Conservation (phyloP, 345 rosid species). For the Microthlaspi erraticum region DNA sequence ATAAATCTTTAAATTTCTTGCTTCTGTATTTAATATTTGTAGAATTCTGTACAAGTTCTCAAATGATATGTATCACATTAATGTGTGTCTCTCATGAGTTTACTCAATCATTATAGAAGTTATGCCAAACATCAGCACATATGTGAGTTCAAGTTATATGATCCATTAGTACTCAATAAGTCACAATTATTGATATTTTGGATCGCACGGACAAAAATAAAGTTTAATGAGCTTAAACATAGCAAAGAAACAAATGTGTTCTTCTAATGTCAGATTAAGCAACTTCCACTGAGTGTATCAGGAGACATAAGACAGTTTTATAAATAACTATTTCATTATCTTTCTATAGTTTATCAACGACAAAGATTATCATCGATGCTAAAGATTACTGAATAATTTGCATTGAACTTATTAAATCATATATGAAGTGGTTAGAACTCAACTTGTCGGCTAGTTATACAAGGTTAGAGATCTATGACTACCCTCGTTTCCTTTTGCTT, state of each 20-base stretch:
- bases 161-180: background rate
- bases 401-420: background rate
- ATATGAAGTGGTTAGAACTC: slow-evolving; percentile 21
- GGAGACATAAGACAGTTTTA: slow-evolving; percentile 6
- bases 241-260: background rate
- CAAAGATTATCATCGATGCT: background rate
- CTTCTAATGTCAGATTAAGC: background rate
- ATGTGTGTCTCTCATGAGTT: background rate
- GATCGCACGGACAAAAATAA: background rate
- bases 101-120: background rate
- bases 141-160: background rate
- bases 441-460: slow-evolving; percentile 18
- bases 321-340: slow-evolving; percentile 13
- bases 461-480: background rate
- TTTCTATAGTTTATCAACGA: slow-evolving; percentile 1
- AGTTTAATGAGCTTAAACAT: background rate
- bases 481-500: background rate
- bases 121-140: background rate
- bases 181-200: background rate
- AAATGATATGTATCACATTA: background rate
- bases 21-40: background rate
- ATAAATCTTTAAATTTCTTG: background rate
- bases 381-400: slow-evolving; percentile 3
- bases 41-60: background rate
- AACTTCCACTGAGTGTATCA: background rate